phyloP scores from a whole-genome alignment of 1,284 basidiomycete species.

The Trametes hirsuta region DNA sequence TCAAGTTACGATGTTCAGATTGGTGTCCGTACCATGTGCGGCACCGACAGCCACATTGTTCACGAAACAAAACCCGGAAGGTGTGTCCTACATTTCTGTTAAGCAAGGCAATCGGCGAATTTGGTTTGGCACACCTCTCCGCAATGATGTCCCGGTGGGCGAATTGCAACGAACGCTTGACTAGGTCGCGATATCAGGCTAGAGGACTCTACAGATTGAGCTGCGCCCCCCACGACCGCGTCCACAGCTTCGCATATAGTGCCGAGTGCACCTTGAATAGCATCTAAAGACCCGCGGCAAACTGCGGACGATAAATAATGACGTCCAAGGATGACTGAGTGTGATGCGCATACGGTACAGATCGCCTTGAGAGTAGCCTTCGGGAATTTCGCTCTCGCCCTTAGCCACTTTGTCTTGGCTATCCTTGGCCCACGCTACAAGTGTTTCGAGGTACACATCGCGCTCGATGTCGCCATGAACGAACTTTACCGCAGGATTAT shows the following conservation, averaged over 20 bases:
- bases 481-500: conserved; percentile 69
- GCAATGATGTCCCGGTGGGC: conserved; percentile 93
- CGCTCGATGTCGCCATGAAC: conserved; percentile 73
- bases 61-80: conserved; percentile 92
- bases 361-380: conserved; percentile 76
- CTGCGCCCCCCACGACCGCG: conserved; percentile 42
- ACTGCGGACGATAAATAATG: conserved; percentile 45
- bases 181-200: background rate
- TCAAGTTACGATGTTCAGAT: background rate
- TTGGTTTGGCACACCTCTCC: conserved; percentile 51
- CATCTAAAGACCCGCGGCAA: conserved; percentile 68
- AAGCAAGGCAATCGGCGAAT: background rate
- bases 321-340: background rate
- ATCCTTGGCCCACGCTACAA: conserved; percentile 63
- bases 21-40: conserved; percentile 70
- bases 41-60: conserved; percentile 93
- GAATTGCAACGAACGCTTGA: conserved; percentile 79
- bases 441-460: conserved; percentile 68
- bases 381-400: conserved; percentile 81
- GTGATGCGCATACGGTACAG: conserved; percentile 68
- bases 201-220: conserved; percentile 11
- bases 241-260: conserved; percentile 89
- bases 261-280: conserved; percentile 77
- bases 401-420: conserved; percentile 67
- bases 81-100: conserved; percentile 51